These are phyloP conservation scores for Candida railenensis DNA, from an alignment of 805 yeast species.

Conservation along the genomic window DNA sequence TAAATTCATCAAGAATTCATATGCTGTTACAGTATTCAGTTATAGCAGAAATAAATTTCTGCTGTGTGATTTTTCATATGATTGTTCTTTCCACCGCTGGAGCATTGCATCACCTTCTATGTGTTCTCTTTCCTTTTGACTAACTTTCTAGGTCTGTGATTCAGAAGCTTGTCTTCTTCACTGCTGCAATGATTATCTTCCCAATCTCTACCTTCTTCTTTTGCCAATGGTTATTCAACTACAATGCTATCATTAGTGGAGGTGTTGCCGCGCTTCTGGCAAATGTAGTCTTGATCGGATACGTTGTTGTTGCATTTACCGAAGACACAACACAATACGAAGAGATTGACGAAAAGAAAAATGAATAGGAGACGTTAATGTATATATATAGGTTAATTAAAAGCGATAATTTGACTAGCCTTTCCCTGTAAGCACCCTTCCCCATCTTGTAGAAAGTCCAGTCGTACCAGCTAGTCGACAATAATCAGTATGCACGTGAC, in stretches of 20 bases:
- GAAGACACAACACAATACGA: slow-evolving; percentile 50
- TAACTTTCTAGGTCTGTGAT: slow-evolving; percentile 51
- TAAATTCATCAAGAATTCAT: too few relatives aligned
- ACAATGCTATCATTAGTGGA: slow-evolving; percentile 67
- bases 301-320: slow-evolving; percentile 69
- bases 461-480: too few relatives aligned
- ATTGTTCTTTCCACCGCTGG: too few relatives aligned
- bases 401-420: too few relatives aligned
- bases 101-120: too few relatives aligned
- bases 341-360: slow-evolving; percentile 35
- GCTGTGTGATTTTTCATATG: too few relatives aligned
- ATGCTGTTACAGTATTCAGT: too few relatives aligned
- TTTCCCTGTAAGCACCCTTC: too few relatives aligned
- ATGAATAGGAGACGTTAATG: slow-evolving; percentile 17
- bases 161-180: slow-evolving; percentile 67
- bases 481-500: background rate
- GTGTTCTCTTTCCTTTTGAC: too few relatives aligned
- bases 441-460: too few relatives aligned
- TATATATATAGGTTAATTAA: background rate
- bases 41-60: too few relatives aligned
- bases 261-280: slow-evolving; percentile 80
- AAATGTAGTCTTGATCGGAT: slow-evolving; percentile 70
- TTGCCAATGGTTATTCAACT: slow-evolving; percentile 43
- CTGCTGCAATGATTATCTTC: slow-evolving; percentile 70
- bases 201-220: slow-evolving; percentile 66